Evolutionary conservation across 1,284 basidiomycete genomes (phyloP).

Genomic region (Microbotryum lychnidis-dioicae): DNA sequence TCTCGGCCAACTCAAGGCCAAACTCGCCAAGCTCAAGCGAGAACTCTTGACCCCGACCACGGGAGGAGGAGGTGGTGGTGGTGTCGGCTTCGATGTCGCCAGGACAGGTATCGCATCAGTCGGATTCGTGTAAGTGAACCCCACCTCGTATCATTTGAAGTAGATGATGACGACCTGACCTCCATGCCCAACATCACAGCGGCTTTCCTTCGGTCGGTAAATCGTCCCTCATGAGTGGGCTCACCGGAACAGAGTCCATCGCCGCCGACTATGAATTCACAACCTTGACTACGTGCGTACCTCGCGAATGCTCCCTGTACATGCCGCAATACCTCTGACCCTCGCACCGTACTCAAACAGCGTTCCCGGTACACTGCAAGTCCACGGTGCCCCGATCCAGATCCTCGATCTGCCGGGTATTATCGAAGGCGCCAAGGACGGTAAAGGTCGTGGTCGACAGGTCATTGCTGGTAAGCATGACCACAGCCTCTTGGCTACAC

Average conservation of each 20-base stretch:
- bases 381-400: slow-evolving; percentile 83
- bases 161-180: slow-evolving; percentile 44
- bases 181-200: slow-evolving; percentile 11
- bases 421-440: slow-evolving; percentile 97
- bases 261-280: slow-evolving; percentile 99
- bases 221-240: slow-evolving; percentile 95
- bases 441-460: slow-evolving; percentile 94
- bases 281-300: slow-evolving; percentile 41
- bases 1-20: slow-evolving; percentile 78
- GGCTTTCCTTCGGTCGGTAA: slow-evolving; percentile 49
- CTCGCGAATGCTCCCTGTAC: background rate
- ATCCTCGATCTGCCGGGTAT: slow-evolving; percentile 61
- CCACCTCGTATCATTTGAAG: background rate
- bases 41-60: slow-evolving; percentile 78
- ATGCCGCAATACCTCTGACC: background rate
- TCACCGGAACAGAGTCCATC: slow-evolving; percentile 95
- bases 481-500: background rate
- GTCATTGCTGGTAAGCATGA: slow-evolving; percentile 67
- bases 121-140: slow-evolving; percentile 67
- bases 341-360: slow-evolving; percentile 48
- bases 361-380: slow-evolving; percentile 86
- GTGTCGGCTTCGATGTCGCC: slow-evolving; percentile 57
- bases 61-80: slow-evolving; percentile 75
- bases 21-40: slow-evolving; percentile 90
- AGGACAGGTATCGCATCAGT: slow-evolving; percentile 92